phyloP scores from a whole-genome alignment of 2,329 filamentous ascomycete species.

The Fusarium fujikuroi region DNA sequence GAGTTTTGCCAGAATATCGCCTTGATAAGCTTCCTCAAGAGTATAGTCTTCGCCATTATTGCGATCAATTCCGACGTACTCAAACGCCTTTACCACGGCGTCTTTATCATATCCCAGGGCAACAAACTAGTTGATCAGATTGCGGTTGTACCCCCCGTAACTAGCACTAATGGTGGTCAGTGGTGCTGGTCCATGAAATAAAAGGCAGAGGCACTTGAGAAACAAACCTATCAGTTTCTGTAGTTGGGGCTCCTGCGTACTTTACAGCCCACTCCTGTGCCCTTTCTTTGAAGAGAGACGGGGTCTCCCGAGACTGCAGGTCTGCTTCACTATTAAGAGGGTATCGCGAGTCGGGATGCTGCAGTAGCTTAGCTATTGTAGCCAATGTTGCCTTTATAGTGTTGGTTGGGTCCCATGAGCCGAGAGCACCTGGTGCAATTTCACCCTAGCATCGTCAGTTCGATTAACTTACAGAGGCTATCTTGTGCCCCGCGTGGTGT shows the following conservation, averaged over 20 bases:
- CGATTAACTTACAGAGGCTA: fast-evolving
- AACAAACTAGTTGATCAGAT: neutral
- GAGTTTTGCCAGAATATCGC: neutral
- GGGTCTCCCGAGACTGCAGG: neutral
- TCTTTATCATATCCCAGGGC: neutral
- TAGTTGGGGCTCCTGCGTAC: neutral
- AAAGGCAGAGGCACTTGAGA: too few species aligned
- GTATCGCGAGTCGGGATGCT: fast-evolving
- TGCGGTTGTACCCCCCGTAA: neutral
- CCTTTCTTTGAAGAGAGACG: neutral
- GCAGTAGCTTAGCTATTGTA: neutral
- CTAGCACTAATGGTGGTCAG: neutral
- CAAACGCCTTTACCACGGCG: neutral
- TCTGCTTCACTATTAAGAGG: neutral
- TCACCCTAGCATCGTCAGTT: neutral
- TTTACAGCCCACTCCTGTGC: neutral
- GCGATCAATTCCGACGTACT: neutral
- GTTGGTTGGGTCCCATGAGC: neutral
- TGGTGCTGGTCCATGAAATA: fast-evolving
- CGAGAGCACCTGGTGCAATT: neutral
- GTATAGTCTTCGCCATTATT: neutral
- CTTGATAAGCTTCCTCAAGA: neutral
- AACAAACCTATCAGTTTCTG: neutral
- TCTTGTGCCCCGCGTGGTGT: fast-evolving
- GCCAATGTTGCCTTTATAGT: neutral